Evolutionary conservation across 2,329 filamentous ascomycete species (phyloP).

Genomic region (Byssoonygena ceratinophila): DNA sequence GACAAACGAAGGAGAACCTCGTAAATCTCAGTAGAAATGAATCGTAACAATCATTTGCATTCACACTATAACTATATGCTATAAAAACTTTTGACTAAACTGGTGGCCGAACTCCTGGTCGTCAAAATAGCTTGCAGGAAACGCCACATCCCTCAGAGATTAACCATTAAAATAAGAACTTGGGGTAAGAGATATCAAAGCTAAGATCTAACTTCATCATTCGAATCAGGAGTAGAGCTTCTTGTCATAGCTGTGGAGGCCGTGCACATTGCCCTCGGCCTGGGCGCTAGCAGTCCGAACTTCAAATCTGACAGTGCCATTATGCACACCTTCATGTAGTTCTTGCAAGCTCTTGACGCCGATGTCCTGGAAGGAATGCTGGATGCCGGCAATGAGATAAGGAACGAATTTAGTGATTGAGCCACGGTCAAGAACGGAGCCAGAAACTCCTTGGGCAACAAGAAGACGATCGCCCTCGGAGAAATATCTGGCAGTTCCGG

Average conservation of each 20-base stretch:
- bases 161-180: constrained; percentile 14
- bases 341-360: constrained; percentile 69
- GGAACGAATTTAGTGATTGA: constrained; percentile 92
- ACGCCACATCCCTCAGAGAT: background rate
- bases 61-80: too few species aligned
- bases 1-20: too few species aligned
- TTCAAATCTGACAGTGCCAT: constrained; percentile 79
- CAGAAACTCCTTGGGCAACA: constrained; percentile 92
- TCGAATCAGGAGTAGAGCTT: constrained; percentile 77
- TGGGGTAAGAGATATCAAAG: constrained; percentile 17
- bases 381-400: constrained; percentile 87
- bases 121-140: constrained; percentile 1
- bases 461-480: constrained; percentile 91
- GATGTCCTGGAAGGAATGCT: constrained; percentile 95
- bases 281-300: constrained; percentile 87
- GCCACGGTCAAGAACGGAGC: constrained; percentile 48
- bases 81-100: too few species aligned
- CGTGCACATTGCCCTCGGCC: constrained; percentile 91
- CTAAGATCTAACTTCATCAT: background rate
- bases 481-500: constrained; percentile 95
- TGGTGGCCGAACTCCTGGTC: constrained; percentile 8
- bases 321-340: constrained; percentile 63
- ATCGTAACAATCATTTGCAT: too few species aligned
- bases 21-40: too few species aligned
- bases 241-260: constrained; percentile 97